Evolutionary conservation across 352 stramenopile genomes (phyloP), one percentile per base, ranked within the genome.

Genomic region (Sclerospora graminicola): DNA sequence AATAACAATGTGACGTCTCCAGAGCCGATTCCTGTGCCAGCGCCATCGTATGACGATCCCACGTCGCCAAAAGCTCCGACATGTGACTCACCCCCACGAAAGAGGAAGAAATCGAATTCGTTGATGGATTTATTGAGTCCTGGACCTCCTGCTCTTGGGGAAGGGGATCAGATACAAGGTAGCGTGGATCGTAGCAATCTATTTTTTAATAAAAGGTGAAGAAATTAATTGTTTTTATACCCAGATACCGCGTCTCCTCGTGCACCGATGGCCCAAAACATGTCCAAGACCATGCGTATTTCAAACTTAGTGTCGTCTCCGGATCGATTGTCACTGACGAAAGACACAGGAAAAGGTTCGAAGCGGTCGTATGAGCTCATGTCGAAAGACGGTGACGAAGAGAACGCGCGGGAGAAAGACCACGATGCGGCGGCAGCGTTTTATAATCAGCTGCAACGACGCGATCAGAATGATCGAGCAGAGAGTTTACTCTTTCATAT

Each of bases 401-500:
- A 58, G 7, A 42, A 57, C 8, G 14, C 13, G 13, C 48, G 51
- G 5, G 68, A 71, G 13, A 51, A 60, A 5, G 77, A 91, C 46
- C 79, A 73, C 15, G 63, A 71, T 33, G 74, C 68, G 11, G 76
- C 81, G 0, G 82, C 82, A 0, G 62, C 69, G 6, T 94, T 94
- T 28, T 94, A 94, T 61, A 91, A 89, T 52, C 73, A 87, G 26
- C 60, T 94, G 20, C 61, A 90, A 51, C 75, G 82, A 36, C 69
- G 76, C 19, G 69, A 66, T 7, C 80, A 77, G 39, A 75, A 61
- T 45, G 76, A 89, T 42, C 71, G 89, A 47, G 78, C 80, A 7
- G 81, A 94, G 44, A 95, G 87, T 49, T 69, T 90, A 42, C 76
- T 98, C 13, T 98, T 97, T 62, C 96, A 99, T 67, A 96, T 99